These are phyloP conservation scores for Trichoderma sp. DNA, from an alignment of 2,329 filamentous ascomycete species.

Conservation along the genomic window DNA sequence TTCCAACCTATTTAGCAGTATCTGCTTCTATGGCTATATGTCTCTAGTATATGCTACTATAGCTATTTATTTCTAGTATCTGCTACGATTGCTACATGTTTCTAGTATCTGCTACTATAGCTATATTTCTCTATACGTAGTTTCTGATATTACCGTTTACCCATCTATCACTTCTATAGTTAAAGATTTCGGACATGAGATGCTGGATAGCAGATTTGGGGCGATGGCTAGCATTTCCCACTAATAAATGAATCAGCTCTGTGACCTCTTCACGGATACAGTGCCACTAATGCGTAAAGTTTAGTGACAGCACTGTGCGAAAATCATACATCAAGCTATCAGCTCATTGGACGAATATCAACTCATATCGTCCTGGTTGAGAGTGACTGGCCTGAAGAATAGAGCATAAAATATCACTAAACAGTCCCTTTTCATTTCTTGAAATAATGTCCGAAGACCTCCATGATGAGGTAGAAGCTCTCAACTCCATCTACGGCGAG, in stretches of 20 bases:
- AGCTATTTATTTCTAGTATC: too few relatives aligned
- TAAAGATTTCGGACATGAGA: too few relatives aligned
- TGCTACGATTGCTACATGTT: too few relatives aligned
- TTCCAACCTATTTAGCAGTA: too few relatives aligned
- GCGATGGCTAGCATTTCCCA: background rate
- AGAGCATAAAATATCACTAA: background rate
- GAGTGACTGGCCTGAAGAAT: background rate
- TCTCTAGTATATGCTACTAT: too few relatives aligned
- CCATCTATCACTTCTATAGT: too few relatives aligned
- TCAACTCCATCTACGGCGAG: conserved; percentile 80
- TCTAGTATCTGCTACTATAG: background rate
- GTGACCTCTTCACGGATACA: background rate
- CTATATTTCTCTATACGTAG: background rate
- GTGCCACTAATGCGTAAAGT: background rate
- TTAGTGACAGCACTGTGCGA: conserved; percentile 13
- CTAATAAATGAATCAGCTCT: background rate
- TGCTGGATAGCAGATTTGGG: too few relatives aligned
- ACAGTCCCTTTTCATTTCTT: fast-evolving
- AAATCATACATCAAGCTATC: conserved; percentile 3
- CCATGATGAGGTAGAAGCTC: conserved; percentile 71
- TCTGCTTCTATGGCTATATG: too few relatives aligned
- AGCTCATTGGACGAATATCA: background rate
- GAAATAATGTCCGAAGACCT: conserved; percentile 57
- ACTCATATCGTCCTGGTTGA: background rate
- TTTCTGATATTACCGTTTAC: background rate